phyloP scores from a whole-genome alignment of 1,284 basidiomycete species.

The Fistulinella cinereoalba region DNA sequence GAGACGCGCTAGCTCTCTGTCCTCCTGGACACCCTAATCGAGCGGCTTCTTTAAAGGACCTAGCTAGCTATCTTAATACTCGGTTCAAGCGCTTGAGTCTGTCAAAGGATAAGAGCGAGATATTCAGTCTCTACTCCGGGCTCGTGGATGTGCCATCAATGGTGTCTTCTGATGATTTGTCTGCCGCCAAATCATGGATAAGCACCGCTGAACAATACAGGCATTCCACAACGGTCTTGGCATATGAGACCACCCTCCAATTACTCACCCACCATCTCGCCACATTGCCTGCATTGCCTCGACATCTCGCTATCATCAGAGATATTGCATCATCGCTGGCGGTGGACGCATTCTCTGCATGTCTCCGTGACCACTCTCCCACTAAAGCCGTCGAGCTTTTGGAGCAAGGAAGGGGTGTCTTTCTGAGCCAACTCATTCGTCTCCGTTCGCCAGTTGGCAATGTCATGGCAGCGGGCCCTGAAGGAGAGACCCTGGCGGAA shows the following conservation, averaged over 20 bases:
- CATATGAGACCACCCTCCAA: conserved; percentile 2
- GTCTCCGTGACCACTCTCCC: not conserved
- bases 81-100: no score
- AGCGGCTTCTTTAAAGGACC: no score
- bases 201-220: not conserved
- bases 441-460: not conserved
- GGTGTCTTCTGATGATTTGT: not conserved
- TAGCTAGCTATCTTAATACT: no score
- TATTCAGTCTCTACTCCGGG: not conserved
- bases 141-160: not conserved
- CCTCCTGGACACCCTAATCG: no score
- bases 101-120: not conserved
- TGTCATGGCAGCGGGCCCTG: not conserved
- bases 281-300: conserved; percentile 3
- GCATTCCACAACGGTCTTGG: conserved; percentile 4
- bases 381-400: not conserved
- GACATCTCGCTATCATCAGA: not conserved
- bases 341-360: not conserved
- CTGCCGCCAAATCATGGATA: conserved; percentile 1
- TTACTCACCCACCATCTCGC: conserved; percentile 1
- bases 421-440: not conserved
- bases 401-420: not conserved
- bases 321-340: conserved; percentile 1
- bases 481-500: not conserved
- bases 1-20: no score